phyloP scores from a whole-genome alignment of 345 rosid genomes.

The Corymbia maculata region DNA sequence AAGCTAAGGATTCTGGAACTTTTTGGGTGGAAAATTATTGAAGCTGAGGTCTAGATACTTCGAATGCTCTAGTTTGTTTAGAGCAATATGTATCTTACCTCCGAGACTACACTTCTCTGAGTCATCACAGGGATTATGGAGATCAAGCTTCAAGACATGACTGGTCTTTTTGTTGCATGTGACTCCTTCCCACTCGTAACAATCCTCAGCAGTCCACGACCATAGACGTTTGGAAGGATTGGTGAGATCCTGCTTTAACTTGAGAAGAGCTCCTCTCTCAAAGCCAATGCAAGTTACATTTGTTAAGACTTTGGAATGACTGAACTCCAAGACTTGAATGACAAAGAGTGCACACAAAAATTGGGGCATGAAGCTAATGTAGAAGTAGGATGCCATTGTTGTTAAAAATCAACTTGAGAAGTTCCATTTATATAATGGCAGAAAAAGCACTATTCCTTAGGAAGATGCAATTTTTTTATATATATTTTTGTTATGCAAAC shows the following conservation, averaged over 20 bases:
- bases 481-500: not conserved
- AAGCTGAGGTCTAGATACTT: not conserved
- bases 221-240: not conserved
- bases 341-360: not conserved
- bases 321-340: not conserved
- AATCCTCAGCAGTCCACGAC: not conserved
- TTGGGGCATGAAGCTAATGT: not conserved
- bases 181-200: not conserved
- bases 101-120: not conserved
- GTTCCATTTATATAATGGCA: not conserved
- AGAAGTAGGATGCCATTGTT: not conserved
- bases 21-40: not conserved
- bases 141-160: rapidly evolving
- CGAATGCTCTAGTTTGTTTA: not conserved
- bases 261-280: not conserved
- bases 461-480: rapidly evolving
- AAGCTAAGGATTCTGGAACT: not conserved
- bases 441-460: not conserved
- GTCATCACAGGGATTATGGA: rapidly evolving
- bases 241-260: not conserved
- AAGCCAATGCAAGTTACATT: not conserved
- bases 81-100: not conserved
- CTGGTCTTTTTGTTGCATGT: rapidly evolving
- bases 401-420: not conserved
- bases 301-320: not conserved